These are phyloP conservation scores for Pichia rugopelliculosa DNA, from an alignment of 805 yeast species.

Conservation along the genomic window DNA sequence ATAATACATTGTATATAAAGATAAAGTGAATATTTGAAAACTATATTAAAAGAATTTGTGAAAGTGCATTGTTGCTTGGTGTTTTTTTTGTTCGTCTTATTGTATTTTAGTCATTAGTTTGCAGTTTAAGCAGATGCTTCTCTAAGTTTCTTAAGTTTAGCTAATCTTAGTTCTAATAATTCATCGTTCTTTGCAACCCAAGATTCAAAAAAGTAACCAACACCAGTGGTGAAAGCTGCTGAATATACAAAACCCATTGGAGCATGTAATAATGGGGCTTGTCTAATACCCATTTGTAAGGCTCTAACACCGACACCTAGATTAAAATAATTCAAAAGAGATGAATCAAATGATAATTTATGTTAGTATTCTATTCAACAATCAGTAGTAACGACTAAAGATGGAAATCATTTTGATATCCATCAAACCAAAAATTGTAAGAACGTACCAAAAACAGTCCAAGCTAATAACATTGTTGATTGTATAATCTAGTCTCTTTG, in stretches of 20 bases:
- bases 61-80: no score
- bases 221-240: constrained; percentile 37
- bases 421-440: not conserved
- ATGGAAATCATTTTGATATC: not conserved
- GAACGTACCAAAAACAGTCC: constrained; percentile 33
- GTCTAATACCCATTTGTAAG: constrained; percentile 37
- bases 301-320: constrained; percentile 37
- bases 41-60: not conserved
- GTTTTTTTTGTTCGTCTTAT: constrained; percentile 12
- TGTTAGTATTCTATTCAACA: not conserved
- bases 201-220: constrained; percentile 33
- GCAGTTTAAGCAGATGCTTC: constrained; percentile 17
- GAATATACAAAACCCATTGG: constrained; percentile 37
- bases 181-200: constrained; percentile 34
- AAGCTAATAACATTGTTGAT: constrained; percentile 26
- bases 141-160: constrained; percentile 32
- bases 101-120: not conserved
- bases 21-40: not conserved
- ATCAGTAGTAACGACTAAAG: not conserved
- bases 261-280: constrained; percentile 31
- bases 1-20: not conserved
- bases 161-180: constrained; percentile 31
- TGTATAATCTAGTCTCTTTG: not conserved
- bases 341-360: not conserved
- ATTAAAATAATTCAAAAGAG: not conserved